Conservation (phyloP, 768 basidiomycete species). For the Gymnopilus junonius region DNA sequence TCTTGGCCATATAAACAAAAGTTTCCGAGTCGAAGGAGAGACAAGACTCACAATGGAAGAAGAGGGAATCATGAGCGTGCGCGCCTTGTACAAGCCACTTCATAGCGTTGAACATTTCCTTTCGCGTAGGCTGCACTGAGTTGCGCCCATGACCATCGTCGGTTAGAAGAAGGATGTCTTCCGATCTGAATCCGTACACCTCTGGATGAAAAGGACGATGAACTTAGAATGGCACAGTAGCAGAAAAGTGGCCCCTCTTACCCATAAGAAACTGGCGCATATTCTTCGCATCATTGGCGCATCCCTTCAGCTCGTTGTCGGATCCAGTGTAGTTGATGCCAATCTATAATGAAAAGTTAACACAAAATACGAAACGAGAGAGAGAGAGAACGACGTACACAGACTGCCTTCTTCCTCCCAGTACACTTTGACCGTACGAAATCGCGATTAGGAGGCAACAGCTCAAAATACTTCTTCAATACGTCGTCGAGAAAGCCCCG, state of each 20-base stretch:
- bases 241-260: conserved; percentile 29
- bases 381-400: conserved; percentile 50
- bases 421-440: conserved; percentile 82
- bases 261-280: conserved; percentile 70
- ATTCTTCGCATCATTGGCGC: conserved; percentile 80
- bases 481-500: conserved; percentile 12
- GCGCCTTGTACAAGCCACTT: conserved; percentile 71
- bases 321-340: conserved; percentile 82
- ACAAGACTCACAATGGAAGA: conserved; percentile 67
- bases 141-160: conserved; percentile 50
- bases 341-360: conserved; percentile 46
- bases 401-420: conserved; percentile 82
- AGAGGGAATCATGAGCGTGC: conserved; percentile 70
- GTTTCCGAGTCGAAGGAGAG: too few species aligned
- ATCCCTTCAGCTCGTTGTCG: conserved; percentile 68
- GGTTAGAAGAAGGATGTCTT: conserved; percentile 73
- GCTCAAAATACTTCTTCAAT: conserved; percentile 13
- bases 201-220: conserved; percentile 16
- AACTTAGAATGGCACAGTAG: neutral
- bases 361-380: neutral
- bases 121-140: conserved; percentile 46
- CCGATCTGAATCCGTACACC: conserved; percentile 57
- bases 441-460: conserved; percentile 16
- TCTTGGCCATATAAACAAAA: neutral
- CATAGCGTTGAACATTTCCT: conserved; percentile 55